These are phyloP conservation scores for Phoma sp. DNA, from an alignment of 2,329 filamentous ascomycete genomes.

Conservation along the genomic window DNA sequence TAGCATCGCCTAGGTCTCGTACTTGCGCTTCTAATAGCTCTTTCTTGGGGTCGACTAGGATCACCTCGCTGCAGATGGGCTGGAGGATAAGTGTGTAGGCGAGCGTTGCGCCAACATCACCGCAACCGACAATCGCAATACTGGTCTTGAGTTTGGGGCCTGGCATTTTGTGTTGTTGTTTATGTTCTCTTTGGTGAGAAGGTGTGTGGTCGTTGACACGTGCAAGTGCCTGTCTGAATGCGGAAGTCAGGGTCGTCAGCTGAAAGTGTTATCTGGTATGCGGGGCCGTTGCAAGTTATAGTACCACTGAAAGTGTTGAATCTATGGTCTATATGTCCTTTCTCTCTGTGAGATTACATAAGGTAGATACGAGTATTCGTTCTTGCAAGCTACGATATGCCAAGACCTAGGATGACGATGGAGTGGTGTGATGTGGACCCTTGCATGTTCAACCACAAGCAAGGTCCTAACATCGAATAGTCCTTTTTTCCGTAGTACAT, in stretches of 20 bases:
- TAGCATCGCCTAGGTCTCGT: constrained; percentile 61
- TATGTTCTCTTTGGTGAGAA: background rate
- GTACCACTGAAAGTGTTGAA: background rate
- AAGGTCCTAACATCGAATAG: background rate
- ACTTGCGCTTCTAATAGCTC: constrained; percentile 59
- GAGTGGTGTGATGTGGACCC: constrained; percentile 31
- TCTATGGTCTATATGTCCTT: constrained; percentile 10
- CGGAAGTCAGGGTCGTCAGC: constrained; percentile 5
- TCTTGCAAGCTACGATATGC: constrained; percentile 15
- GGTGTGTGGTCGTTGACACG: background rate
- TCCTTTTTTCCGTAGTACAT: background rate
- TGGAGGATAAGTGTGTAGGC: constrained; percentile 61
- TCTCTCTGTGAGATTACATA: constrained; percentile 6
- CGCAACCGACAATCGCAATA: constrained; percentile 61
- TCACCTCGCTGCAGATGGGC: constrained; percentile 59
- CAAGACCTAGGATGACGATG: constrained; percentile 27
- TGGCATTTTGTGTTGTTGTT: constrained; percentile 21
- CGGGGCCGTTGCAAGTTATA: background rate
- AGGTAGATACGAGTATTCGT: background rate
- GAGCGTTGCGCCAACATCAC: constrained; percentile 60
- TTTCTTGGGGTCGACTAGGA: constrained; percentile 62
- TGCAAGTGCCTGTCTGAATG: constrained; percentile 4
- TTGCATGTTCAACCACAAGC: constrained; percentile 10
- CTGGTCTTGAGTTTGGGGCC: constrained; percentile 43
- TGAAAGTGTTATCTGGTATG: background rate